A percentile compares a stretch with the other conserved stretches of the same genome.
Evolutionary conservation across 2,329 filamentous ascomycete species (phyloP).

Genomic region (Aureobasidium subglaciale): DNA sequence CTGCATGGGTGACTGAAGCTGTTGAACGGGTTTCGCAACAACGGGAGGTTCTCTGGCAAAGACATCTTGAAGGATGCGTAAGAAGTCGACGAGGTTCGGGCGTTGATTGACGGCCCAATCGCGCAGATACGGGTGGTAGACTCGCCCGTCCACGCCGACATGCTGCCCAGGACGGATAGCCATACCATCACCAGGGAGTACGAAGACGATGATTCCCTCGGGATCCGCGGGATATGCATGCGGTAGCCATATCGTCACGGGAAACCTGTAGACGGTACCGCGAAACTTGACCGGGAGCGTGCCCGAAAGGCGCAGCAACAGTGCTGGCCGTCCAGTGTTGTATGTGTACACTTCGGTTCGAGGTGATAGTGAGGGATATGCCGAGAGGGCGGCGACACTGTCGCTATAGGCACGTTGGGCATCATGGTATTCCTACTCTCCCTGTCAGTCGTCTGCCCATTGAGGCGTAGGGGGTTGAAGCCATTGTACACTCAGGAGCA

Average conservation of each 20-base stretch:
- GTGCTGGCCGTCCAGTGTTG: conserved; percentile 76
- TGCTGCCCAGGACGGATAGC: conserved; percentile 86
- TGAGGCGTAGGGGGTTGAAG: background rate
- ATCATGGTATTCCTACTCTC: conserved; percentile 78
- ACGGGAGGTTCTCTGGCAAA: conserved; percentile 95
- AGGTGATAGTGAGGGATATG: conserved; percentile 72
- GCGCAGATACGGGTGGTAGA: conserved; percentile 93
- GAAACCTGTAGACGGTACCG: conserved; percentile 83
- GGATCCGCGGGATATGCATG: conserved; percentile 79
- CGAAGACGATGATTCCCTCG: conserved; percentile 79
- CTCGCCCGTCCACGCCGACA: conserved; percentile 83
- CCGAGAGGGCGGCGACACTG: conserved; percentile 71
- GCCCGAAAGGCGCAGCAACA: conserved; percentile 78
- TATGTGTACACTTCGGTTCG: conserved; percentile 95
- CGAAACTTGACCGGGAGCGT: conserved; percentile 89
- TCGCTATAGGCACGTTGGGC: conserved; percentile 90
- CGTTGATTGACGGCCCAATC: conserved; percentile 88
- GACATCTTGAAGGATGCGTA: conserved; percentile 73
- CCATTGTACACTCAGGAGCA: conserved; percentile 42
- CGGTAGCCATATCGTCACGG: conserved; percentile 86
- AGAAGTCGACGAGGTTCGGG: conserved; percentile 74
- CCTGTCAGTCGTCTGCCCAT: conserved; percentile 21
- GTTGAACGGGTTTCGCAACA: conserved; percentile 59
- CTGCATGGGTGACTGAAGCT: conserved; percentile 43
- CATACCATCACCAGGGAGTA: conserved; percentile 84